phyloP scores from a whole-genome alignment of 495 filamentous ascomycete genomes.

The Xylaria flabelliformis region DNA sequence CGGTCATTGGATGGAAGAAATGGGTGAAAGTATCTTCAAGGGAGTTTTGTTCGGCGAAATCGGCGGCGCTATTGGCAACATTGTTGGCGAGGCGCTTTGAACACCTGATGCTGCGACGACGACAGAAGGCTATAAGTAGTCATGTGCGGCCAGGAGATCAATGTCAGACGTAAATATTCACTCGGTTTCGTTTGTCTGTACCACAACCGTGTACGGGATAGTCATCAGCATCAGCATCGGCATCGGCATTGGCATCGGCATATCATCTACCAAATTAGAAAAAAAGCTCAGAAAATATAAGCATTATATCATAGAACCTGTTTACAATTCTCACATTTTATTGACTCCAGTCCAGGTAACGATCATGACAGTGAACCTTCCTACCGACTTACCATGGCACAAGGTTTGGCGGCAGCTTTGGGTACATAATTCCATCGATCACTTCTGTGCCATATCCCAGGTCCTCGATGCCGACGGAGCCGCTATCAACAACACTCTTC shows the following conservation, averaged over 20 bases:
- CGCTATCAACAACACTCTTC: conserved; percentile 22
- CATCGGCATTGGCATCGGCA: conserved; percentile 17
- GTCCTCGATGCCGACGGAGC: conserved; percentile 29
- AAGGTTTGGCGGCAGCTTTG: conserved; percentile 44
- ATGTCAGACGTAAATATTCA: conserved; percentile 5
- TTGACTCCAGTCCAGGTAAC: background rate
- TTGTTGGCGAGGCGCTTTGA: conserved; percentile 49
- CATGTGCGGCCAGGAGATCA: background rate
- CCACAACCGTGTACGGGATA: conserved; percentile 26
- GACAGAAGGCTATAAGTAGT: conserved; percentile 20
- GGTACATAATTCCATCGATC: conserved; percentile 52
- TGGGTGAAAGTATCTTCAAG: conserved; percentile 75
- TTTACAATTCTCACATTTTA: background rate
- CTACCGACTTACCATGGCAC: conserved; percentile 39
- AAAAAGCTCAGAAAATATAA: conserved; percentile 11
- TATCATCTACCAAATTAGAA: background rate
- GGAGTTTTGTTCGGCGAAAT: conserved; percentile 77
- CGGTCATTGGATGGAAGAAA: conserved; percentile 73
- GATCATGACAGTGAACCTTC: background rate
- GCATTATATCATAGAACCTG: conserved; percentile 1
- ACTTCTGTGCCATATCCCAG: conserved; percentile 41
- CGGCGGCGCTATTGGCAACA: conserved; percentile 61
- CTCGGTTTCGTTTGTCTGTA: conserved; percentile 23
- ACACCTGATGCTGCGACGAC: conserved; percentile 7
- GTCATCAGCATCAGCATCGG: conserved; percentile 8